Percentiles rank a stretch among this genome's conserved stretches.
These are phyloP conservation scores for Solanum lignicaule DNA, from an alignment of 257 asterid species.

Conservation along the genomic window DNA sequence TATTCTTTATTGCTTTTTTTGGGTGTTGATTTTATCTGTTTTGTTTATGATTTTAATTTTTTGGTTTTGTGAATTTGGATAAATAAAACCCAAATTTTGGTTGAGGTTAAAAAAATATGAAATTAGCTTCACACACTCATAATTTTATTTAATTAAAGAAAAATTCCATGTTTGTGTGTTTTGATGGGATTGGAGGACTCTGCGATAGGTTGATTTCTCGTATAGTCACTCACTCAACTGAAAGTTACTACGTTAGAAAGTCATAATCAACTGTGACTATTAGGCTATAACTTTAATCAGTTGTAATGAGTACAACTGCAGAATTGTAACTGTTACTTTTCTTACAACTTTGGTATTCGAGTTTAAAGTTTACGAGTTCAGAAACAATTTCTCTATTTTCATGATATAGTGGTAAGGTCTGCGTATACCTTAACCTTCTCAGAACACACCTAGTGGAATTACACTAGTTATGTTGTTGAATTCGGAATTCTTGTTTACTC, in stretches of 20 bases:
- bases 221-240: background rate
- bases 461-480: background rate
- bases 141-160: background rate
- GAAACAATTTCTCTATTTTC: too few species aligned
- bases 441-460: background rate
- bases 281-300: background rate
- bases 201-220: background rate
- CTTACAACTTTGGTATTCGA: fast-evolving
- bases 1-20: background rate
- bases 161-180: background rate
- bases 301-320: background rate
- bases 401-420: too few species aligned
- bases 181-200: background rate
- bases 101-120: background rate
- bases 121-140: background rate
- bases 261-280: background rate
- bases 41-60: background rate
- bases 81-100: background rate
- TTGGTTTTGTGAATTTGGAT: background rate
- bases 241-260: background rate
- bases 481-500: background rate
- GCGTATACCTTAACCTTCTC: too few species aligned
- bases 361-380: background rate
- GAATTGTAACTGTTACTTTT: background rate
- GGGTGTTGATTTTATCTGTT: background rate